Conservation (phyloP, 2,329 filamentous ascomycete genomes). For the Colletotrichum godetiae region DNA sequence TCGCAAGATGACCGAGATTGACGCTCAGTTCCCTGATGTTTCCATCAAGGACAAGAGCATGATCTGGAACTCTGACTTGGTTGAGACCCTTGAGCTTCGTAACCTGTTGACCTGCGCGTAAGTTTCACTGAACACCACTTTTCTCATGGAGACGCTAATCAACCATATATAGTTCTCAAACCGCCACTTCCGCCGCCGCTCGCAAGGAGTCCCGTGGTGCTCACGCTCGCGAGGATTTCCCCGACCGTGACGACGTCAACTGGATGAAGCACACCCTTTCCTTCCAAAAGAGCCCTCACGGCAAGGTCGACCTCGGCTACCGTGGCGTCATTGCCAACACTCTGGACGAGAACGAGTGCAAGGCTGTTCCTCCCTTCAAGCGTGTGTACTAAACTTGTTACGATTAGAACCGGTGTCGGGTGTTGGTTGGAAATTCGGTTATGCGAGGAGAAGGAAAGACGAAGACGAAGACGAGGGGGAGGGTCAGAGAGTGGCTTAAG, state of each 20-base stretch:
- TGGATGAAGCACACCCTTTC: constrained; percentile 99
- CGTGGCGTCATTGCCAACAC: constrained; percentile 84
- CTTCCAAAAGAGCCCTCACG: constrained; percentile 94
- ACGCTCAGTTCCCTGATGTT: constrained; percentile 82
- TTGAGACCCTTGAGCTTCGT: constrained; percentile 94
- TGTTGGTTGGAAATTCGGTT: constrained; percentile 20
- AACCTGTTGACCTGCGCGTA: constrained; percentile 97
- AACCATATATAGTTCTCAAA: constrained; percentile 75
- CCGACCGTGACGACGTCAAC: constrained; percentile 92
- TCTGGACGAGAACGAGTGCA: constrained; percentile 95
- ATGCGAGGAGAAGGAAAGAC: not conserved
- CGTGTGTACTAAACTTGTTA: constrained; percentile 76
- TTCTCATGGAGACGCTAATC: constrained; percentile 7
- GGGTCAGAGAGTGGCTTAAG: not conserved
- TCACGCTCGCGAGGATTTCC: constrained; percentile 96
- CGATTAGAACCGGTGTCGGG: constrained; percentile 30
- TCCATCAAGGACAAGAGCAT: constrained; percentile 98
- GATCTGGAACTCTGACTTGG: constrained; percentile 99
- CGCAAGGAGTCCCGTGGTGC: constrained; percentile 98
- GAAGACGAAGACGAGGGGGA: not conserved
- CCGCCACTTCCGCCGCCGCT: constrained; percentile 88
- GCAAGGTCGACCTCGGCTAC: constrained; percentile 87
- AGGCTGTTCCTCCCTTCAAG: constrained; percentile 96
- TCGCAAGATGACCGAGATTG: constrained; percentile 85
- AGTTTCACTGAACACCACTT: constrained; percentile 55